Percentiles rank a stretch among this genome's conserved stretches.
phyloP scores from a whole-genome alignment of 371 early-diverging fungal genomes.

The Mycotypha africana region DNA sequence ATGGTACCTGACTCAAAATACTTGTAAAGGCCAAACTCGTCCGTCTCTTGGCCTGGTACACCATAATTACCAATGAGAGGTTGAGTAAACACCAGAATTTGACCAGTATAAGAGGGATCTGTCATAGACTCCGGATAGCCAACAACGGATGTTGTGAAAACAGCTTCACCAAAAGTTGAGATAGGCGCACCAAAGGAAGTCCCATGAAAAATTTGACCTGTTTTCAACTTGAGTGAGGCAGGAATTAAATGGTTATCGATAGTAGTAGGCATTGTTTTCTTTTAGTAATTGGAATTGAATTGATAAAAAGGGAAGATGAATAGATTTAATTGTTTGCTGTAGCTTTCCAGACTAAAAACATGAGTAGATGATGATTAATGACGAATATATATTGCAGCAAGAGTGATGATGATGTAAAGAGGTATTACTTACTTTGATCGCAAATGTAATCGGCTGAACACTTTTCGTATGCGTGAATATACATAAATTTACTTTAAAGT shows the following conservation, averaged over 20 bases:
- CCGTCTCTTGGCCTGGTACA: conserved; percentile 80
- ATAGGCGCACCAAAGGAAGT: conserved; percentile 70
- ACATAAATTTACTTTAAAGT: conserved; percentile 52
- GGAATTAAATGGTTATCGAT: conserved; percentile 8
- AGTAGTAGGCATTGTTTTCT: not conserved
- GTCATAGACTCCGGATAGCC: conserved; percentile 96
- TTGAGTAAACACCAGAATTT: conserved; percentile 92
- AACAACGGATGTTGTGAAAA: conserved; percentile 90
- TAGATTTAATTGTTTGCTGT: conserved; percentile 29
- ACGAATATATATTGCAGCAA: not conserved
- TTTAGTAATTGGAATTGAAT: not conserved
- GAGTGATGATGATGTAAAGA: not conserved
- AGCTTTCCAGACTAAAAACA: conserved; percentile 52
- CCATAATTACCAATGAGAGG: conserved; percentile 97
- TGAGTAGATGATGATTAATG: not conserved
- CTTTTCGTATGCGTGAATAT: conserved; percentile 77
- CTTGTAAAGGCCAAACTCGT: conserved; percentile 72
- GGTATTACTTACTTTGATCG: conserved; percentile 60
- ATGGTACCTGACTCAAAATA: conserved; percentile 92
- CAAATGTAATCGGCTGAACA: conserved; percentile 80
- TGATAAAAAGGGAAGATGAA: conserved; percentile 2
- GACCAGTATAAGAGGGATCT: conserved; percentile 94
- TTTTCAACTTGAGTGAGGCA: conserved; percentile 69
- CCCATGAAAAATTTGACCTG: conserved; percentile 73
- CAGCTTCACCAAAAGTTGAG: conserved; percentile 66